Conservation (phyloP, 2,329 filamentous ascomycete species). For the Alternaria incomplexa region DNA sequence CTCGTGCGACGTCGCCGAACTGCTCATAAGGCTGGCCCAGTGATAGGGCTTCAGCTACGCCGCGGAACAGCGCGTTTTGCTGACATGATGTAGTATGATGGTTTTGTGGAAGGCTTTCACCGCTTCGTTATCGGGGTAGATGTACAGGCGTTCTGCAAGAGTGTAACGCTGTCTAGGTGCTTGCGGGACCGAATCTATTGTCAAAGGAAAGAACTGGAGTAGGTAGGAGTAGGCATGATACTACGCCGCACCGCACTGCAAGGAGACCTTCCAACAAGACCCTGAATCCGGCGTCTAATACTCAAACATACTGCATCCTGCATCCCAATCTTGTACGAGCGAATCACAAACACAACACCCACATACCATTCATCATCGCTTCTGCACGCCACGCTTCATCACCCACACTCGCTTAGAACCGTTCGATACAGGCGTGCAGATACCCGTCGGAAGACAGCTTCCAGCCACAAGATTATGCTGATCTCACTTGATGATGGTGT, state of each 20-base stretch:
- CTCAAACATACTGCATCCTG: background rate
- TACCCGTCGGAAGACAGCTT: background rate
- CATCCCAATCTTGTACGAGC: background rate
- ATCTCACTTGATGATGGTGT: background rate
- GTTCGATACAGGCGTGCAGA: background rate
- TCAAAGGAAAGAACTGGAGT: background rate
- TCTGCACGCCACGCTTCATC: background rate
- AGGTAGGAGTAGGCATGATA: background rate
- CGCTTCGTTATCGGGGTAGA: background rate
- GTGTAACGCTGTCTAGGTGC: background rate
- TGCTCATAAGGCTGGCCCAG: background rate
- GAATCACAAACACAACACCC: background rate
- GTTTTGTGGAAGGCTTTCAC: background rate
- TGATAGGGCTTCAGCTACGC: background rate
- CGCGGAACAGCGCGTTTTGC: background rate
- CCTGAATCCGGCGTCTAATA: background rate
- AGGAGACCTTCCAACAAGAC: background rate
- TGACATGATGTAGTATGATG: background rate
- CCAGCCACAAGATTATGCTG: background rate
- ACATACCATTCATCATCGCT: background rate
- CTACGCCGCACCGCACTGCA: background rate
- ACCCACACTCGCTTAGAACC: background rate
- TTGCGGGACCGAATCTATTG: accelerated
- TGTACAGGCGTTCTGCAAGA: background rate
- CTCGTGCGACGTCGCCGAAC: background rate